These are phyloP conservation scores for Fusarium veterinarium DNA, from an alignment of 2,329 filamentous ascomycete genomes.

Conservation along the genomic window DNA sequence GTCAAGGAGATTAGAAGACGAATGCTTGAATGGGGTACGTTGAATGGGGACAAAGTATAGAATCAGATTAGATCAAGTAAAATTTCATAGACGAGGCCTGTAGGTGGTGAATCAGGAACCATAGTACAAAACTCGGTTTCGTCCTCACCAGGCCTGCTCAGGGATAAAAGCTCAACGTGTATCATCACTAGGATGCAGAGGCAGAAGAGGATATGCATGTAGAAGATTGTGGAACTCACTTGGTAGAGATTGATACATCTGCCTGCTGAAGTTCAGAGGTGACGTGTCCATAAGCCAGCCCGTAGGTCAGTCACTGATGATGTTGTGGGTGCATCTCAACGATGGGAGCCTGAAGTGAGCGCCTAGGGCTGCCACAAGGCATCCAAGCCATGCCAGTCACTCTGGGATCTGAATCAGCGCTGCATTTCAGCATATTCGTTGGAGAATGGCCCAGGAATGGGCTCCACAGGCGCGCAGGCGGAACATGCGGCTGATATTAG, in stretches of 20 bases:
- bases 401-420: conserved; percentile 14
- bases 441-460: conserved; percentile 28
- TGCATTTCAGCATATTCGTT: conserved; percentile 15
- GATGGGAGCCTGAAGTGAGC: conserved; percentile 17
- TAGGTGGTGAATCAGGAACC: conserved; percentile 55
- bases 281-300: not conserved
- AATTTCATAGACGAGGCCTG: conserved; percentile 50
- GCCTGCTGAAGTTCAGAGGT: not conserved
- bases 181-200: conserved; percentile 52
- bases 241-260: not conserved
- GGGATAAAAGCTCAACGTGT: conserved; percentile 52
- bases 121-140: conserved; percentile 64
- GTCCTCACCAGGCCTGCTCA: conserved; percentile 51
- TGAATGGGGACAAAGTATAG: conserved; percentile 30
- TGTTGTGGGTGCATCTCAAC: conserved; percentile 3
- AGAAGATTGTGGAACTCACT: conserved; percentile 17
- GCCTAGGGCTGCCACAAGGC: conserved; percentile 31
- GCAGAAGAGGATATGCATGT: not conserved
- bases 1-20: conserved; percentile 53
- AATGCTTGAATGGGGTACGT: conserved; percentile 32
- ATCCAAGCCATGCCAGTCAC: conserved; percentile 28
- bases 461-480: conserved; percentile 24
- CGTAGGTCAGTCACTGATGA: conserved; percentile 1
- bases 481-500: conserved; percentile 26
- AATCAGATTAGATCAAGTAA: conserved; percentile 77